Base-by-base conservation (phyloP, 345 rosid genomes). In the Alliaria petiolata region DNA sequence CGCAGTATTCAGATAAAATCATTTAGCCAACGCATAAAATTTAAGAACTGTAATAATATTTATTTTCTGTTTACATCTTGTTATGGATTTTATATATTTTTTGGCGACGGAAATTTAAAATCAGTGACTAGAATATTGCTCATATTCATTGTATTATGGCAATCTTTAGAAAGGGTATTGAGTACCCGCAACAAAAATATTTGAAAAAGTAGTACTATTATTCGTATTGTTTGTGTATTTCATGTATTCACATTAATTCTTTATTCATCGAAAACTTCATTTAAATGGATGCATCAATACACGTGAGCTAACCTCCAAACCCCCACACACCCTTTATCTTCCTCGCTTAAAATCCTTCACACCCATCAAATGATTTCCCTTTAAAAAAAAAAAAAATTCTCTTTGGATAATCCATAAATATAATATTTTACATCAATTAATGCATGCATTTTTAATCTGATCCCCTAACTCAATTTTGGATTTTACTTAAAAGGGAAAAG, bases 301-400 rank as follows among this genome's bases (percentile, higher is more conserved):
- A 92, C 96, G 96, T 89, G 96, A 92, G 82, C 87, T 79, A 92
- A 87, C 93, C 85, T 85, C 92, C 80, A 80, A 50, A 57, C 65
- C 25, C 56, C 84, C 83, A 81, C n/a, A n/a, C 85, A 61, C 82
- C 71, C 80, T 79, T 78, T 79, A 42, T 75, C 85, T 76, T 77
- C 59, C 78, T 63, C 76, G 57, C 84, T 81, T 78, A 79, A 76
- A 61, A 69, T 69, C 46, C 22, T 62, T 77, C 78, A 75, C 77
- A 78, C 70, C 72, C 79, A 58, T 76, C 80, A 49, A 81, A 70
- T 76, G 59, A 75, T 80, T 77, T 83, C 55, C n/a, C n/a, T n/a
- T n/a, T n/a, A n/a, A n/a, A n/a, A n/a, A n/a, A n/a, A n/a, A n/a
- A n/a, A n/a, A n/a, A n/a, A n/a, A n/a, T n/a, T 31, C 17, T 54